Base-by-base conservation (phyloP, 2,329 filamentous ascomycete species). In the Aureobasidium sp. region DNA sequence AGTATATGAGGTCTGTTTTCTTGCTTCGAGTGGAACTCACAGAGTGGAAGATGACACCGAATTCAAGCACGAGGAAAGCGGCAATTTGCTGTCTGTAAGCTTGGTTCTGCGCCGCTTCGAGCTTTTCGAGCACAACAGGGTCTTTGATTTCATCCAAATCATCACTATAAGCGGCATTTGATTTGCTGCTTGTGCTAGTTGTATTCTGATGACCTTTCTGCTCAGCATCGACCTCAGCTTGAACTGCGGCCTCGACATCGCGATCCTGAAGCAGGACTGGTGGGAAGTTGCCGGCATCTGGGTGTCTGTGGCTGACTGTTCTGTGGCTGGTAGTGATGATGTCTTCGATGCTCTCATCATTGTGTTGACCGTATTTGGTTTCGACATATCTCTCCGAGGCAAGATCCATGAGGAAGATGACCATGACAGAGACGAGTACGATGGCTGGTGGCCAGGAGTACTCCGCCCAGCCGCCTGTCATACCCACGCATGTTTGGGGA, bases 1-100 rank as follows among this genome's bases (percentile, higher is more conserved):
- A 48, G 44, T 34, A 34, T 17, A 17, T 19, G 5, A 14, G 2
- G 4, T 34, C 7, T 14, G 14, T 14, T 4, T 12, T 19, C 6
- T 3, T 21, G 42, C 34, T n/a, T 19, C 5, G 6, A 10, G 8
- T 22, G 16, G 7, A 17, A 52, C 48, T 30, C n/a, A 57, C 52
- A 0, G 56, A 56, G 73, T 95, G 90, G 70, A 95, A 95, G 64
- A 97, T 83, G 64, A 97, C 87, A 57, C 91, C 91, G 61, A 96
- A 96, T 63, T 97, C 91, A 60, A 97, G 86, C 63, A 96, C 91
- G 71, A 95, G 88, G 64, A 96, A 83, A 44, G 84, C 85, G 1
- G 88, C 89, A 64, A 96, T 80, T 68, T 95, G 90, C 4, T 35
- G 29, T 4, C 37, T 22, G 16, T 41, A 48, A 10, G n/a, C 19